Base-by-base conservation (phyloP, 2,329 filamentous ascomycete species). In the Arthrobotrys pseudoclavata region DNA sequence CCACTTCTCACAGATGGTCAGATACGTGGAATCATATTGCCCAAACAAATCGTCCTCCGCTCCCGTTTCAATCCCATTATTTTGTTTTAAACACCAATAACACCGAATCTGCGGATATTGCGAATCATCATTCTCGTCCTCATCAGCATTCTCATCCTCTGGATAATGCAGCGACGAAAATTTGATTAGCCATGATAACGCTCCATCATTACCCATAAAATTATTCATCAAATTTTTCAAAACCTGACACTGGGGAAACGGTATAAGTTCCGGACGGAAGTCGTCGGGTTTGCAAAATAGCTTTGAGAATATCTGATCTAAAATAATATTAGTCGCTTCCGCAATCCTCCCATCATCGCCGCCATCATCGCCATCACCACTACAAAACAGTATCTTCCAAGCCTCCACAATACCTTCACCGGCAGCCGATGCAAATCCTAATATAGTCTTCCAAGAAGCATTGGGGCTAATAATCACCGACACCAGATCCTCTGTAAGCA, bases 31-130 rank as follows among this genome's bases (percentile, higher is more conserved):
- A 29, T 29, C 7, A 29, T 6, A 29, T 1, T n/a, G 12, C 6
- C 24, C 48, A n/a, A n/a, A n/a, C 7, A 1, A 3, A 20, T 18
- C 26, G 0, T 37, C 29, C 18, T 37, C 29, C 34, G 10, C 34
- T 40, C 34, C 10, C 34, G 4, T 40, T 40, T 40, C 34, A n/a
- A 6, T 13, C 52, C 52, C 26, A 13, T 13, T 13, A 1, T 20
- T 9, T 29, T 37, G 1, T 57, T 29, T 29, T 13, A 57, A 13
- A 37, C 52, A 57, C 52, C 52, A 57, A 24, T 57, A 57, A 37
- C 52, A 57, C 15, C 26, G 3, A 2, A 53, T 40, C 10, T 7
- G 12, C 34, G 3, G 34, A n/a, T n/a, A n/a, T n/a, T n/a, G n/a
- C n/a, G n/a, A n/a, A n/a, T 13, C 12, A 40, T 29, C 29, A 29